A percentile compares a stretch with the other conserved stretches of the same genome.
These are phyloP conservation scores for Emergomyces pasteurianus DNA, from an alignment of 2,329 filamentous ascomycete genomes.

Conservation along the genomic window DNA sequence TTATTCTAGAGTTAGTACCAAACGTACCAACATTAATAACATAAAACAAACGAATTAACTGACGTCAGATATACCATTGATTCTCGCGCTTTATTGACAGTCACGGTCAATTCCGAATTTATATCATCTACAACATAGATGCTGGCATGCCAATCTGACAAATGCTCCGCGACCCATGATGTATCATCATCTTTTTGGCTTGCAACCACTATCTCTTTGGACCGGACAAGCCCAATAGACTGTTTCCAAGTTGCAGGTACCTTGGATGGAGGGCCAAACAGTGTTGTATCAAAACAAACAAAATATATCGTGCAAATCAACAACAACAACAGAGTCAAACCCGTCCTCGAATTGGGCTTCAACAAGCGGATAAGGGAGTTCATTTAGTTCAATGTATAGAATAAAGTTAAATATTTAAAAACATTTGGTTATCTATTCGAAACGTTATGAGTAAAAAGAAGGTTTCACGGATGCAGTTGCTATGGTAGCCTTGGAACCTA, in stretches of 20 bases:
- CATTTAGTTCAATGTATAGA: background rate
- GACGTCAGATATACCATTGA: conserved; percentile 34
- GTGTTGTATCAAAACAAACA: background rate
- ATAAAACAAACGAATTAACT: conserved; percentile 8
- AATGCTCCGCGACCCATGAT: conserved; percentile 26
- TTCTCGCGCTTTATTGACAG: conserved; percentile 30
- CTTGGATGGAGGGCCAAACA: background rate
- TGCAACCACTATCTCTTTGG: conserved; percentile 22
- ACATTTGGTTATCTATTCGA: background rate
- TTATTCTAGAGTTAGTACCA: background rate
- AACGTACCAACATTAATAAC: background rate
- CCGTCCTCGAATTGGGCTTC: background rate
- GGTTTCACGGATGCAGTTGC: too few relatives aligned
- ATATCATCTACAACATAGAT: conserved; percentile 45
- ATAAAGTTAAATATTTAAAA: background rate
- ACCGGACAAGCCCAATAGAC: background rate
- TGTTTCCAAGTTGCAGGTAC: background rate
- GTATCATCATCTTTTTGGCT: conserved; percentile 28
- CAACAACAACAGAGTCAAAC: background rate
- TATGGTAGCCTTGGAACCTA: background rate
- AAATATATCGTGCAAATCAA: background rate
- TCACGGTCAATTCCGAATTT: conserved; percentile 37
- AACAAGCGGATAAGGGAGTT: background rate
- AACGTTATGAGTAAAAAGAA: too few relatives aligned
- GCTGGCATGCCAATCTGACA: conserved; percentile 39